Conservation (phyloP, 2,329 filamentous ascomycete genomes). For the Pleomassaria siparia region DNA sequence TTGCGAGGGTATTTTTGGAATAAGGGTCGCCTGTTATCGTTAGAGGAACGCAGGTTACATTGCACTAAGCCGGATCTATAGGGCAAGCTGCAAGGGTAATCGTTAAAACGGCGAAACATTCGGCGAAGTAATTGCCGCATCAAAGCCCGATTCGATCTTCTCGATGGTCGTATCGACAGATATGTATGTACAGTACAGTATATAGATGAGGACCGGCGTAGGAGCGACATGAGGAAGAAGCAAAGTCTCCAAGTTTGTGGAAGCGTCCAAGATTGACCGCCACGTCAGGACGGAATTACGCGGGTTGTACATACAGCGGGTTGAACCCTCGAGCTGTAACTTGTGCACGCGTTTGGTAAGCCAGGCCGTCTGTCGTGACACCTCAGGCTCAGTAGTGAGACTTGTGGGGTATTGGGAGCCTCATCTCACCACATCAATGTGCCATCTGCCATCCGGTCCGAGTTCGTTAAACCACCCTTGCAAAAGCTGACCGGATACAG, state of each 20-base stretch:
- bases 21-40: slow-evolving; percentile 24
- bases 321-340: no score
- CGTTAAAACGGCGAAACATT: slow-evolving; percentile 24
- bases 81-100: slow-evolving; percentile 26
- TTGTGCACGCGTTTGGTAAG: no score
- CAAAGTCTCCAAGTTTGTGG: neutral
- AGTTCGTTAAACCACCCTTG: neutral
- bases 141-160: neutral
- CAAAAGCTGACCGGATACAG: neutral
- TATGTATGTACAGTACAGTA: no score
- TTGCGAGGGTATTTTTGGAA: slow-evolving; percentile 37
- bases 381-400: no score
- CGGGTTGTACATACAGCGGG: neutral
- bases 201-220: slow-evolving; percentile 3
- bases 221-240: neutral
- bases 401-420: no score
- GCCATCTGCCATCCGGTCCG: neutral
- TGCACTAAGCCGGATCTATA: slow-evolving; percentile 20
- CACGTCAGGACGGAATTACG: neutral
- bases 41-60: slow-evolving; percentile 34
- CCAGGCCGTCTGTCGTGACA: no score
- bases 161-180: neutral
- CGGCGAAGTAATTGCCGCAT: neutral
- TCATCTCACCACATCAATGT: no score
- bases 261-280: neutral